Evolutionary conservation across 345 rosid species (phyloP).

Genomic region (Bruguiera gymnorhiza): DNA sequence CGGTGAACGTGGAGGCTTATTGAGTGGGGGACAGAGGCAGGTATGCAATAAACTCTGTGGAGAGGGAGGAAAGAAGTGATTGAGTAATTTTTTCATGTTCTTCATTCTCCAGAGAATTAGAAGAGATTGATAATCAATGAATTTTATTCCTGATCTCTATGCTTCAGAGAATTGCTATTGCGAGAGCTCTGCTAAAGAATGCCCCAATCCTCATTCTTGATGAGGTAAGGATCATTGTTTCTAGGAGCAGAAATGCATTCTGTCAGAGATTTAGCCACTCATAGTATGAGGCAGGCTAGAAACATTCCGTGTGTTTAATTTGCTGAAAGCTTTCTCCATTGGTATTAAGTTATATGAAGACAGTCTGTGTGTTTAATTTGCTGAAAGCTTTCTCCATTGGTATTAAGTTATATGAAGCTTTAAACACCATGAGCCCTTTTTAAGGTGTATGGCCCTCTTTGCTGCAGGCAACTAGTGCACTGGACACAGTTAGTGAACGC

Average conservation of each 20-base stretch:
- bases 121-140: background rate
- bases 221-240: slow-evolving; percentile 48
- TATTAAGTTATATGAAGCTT: background rate
- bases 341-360: background rate
- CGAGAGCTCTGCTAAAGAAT: slow-evolving; percentile 87
- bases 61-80: background rate
- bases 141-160: slow-evolving; percentile 10
- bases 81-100: background rate
- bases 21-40: slow-evolving; percentile 99
- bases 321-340: slow-evolving; percentile 1
- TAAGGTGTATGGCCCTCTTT: background rate
- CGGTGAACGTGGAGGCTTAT: slow-evolving; percentile 93
- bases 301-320: background rate
- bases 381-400: slow-evolving; percentile 2
- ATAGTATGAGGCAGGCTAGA: no score
- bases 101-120: background rate
- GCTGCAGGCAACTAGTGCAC: slow-evolving; percentile 85
- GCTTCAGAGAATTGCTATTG: slow-evolving; percentile 86
- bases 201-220: slow-evolving; percentile 88
- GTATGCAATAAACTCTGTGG: slow-evolving; percentile 31
- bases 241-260: background rate
- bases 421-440: background rate
- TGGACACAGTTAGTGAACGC: slow-evolving; percentile 79
- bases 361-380: background rate
- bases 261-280: background rate